phyloP scores from a whole-genome alignment of 257 asterid species.

The Petrea volubilis region DNA sequence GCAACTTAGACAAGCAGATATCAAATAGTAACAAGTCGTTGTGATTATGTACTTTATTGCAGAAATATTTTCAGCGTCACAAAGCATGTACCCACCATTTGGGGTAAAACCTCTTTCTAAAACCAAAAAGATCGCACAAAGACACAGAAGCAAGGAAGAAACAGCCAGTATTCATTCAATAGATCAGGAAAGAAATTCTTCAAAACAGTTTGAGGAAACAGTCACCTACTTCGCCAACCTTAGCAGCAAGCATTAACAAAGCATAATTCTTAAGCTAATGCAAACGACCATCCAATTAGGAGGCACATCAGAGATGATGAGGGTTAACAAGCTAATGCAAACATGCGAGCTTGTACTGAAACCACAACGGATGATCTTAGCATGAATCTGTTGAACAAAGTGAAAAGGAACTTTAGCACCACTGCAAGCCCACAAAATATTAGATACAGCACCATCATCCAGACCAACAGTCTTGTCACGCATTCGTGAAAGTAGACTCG shows the following conservation, averaged over 20 bases:
- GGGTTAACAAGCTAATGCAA: too few species aligned
- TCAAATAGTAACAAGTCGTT: not conserved
- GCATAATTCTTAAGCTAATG: not conserved
- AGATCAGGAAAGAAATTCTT: constrained; percentile 9
- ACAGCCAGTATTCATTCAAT: too few species aligned
- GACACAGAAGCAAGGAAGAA: constrained; percentile 12
- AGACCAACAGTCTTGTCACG: constrained; percentile 28
- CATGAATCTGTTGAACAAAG: constrained; percentile 58
- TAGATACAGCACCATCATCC: constrained; percentile 48
- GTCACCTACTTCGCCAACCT: not conserved
- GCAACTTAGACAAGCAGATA: not conserved
- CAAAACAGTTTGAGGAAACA: not conserved
- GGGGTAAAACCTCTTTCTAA: not conserved
- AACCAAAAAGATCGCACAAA: constrained; percentile 11
- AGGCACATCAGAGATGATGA: constrained; percentile 8
- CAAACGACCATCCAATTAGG: constrained; percentile 9
- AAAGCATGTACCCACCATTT: not conserved
- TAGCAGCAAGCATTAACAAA: constrained; percentile 17
- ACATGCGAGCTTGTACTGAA: constrained; percentile 38
- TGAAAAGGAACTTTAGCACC: constrained; percentile 34
- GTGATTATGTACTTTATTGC: not conserved
- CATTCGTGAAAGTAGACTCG: constrained; percentile 39
- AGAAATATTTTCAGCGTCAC: not conserved
- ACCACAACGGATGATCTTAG: constrained; percentile 57
- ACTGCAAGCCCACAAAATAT: constrained; percentile 48